phyloP scores from a whole-genome alignment of 441 rosid species.

The Populus hybrid region DNA sequence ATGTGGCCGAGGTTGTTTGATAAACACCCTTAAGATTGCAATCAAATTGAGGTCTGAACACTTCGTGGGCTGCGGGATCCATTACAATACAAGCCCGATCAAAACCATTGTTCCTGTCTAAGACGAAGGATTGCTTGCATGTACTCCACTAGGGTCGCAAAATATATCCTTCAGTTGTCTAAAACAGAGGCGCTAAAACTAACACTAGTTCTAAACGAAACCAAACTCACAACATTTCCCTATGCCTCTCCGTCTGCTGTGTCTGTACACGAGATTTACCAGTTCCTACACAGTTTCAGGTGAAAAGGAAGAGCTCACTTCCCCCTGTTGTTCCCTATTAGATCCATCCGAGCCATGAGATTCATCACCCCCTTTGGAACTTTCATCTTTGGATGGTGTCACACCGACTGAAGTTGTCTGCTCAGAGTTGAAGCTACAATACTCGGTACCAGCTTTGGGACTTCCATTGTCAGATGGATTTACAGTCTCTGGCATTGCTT shows the following conservation, averaged over 20 bases:
- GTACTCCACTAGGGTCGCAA: background rate
- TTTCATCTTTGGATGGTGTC: slow-evolving; percentile 1
- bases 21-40: background rate
- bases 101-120: background rate
- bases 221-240: background rate
- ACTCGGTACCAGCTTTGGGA: background rate
- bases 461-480: slow-evolving; percentile 1
- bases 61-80: background rate
- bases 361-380: background rate
- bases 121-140: background rate
- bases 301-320: background rate
- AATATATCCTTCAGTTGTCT: background rate
- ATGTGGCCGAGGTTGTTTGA: too few relatives aligned
- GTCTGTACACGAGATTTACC: background rate
- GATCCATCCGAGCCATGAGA: background rate
- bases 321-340: background rate
- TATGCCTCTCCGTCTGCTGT: background rate
- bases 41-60: background rate
- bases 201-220: background rate
- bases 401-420: background rate
- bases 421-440: background rate
- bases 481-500: slow-evolving; percentile 5
- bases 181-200: background rate
- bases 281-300: background rate
- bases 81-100: background rate